These are phyloP conservation scores for Sporothrix pallida DNA, from an alignment of 2,329 filamentous ascomycete genomes.

Conservation along the genomic window DNA sequence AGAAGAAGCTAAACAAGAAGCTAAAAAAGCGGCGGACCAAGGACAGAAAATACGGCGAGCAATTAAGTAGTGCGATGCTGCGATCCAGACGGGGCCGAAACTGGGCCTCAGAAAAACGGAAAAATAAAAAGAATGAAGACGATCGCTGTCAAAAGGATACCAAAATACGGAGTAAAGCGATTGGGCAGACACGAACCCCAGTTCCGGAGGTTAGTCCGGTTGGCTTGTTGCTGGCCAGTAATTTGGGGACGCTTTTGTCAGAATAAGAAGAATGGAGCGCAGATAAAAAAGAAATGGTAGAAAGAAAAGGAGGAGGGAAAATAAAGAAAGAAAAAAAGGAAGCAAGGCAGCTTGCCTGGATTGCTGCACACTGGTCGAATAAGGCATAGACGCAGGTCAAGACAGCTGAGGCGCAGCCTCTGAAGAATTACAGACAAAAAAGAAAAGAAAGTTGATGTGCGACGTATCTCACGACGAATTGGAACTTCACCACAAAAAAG, in stretches of 20 bases:
- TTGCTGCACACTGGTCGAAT: not conserved
- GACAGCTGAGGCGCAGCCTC: slow-evolving; percentile 13
- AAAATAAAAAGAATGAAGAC: not conserved
- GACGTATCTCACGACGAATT: not conserved
- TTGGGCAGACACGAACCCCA: slow-evolving; percentile 10
- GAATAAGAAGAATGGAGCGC: not conserved
- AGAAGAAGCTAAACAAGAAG: not conserved
- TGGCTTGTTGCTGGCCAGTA: not conserved
- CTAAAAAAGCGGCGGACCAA: not conserved
- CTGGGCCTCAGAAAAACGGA: not conserved
- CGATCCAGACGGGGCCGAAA: not conserved
- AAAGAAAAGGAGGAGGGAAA: not conserved
- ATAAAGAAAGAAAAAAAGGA: not conserved
- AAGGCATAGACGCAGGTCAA: not conserved
- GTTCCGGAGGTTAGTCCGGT: not conserved
- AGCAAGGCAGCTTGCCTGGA: not conserved
- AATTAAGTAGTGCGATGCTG: not conserved
- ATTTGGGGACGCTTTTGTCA: not conserved
- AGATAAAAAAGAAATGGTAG: not conserved
- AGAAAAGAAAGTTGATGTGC: not conserved
- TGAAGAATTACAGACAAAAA: not conserved
- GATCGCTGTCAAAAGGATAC: slow-evolving; percentile 13
- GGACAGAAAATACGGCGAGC: not conserved
- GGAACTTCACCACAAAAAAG: not conserved
- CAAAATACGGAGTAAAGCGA: slow-evolving; percentile 1